Conservation (phyloP, 208 protist species). For the Trypanosoma platydactyli region DNA sequence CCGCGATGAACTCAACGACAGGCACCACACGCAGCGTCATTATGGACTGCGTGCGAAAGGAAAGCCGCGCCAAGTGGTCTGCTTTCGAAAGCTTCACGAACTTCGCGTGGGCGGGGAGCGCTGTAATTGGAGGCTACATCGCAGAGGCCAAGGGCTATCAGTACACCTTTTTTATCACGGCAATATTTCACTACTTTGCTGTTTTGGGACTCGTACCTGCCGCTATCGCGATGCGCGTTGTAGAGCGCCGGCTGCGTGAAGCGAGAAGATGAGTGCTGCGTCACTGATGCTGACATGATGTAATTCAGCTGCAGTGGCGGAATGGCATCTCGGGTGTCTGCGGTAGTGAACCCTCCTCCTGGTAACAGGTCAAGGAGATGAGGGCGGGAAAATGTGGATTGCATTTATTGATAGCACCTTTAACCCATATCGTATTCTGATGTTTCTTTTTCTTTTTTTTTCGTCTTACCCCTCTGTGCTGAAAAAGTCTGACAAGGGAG, state of each 20-base stretch:
- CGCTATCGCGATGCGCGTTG: slow-evolving; percentile 25
- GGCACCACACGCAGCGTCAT: slow-evolving; percentile 69
- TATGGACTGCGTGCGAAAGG: slow-evolving; percentile 57
- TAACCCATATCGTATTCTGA: too few species aligned
- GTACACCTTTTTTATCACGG: slow-evolving; percentile 47
- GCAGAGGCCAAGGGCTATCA: slow-evolving; percentile 41
- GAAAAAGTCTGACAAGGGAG: too few species aligned
- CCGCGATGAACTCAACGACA: slow-evolving; percentile 63
- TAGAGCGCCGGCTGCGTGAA: slow-evolving; percentile 32
- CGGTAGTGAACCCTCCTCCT: too few species aligned
- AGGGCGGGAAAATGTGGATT: too few species aligned
- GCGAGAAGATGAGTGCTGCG: background rate
- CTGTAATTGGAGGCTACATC: slow-evolving; percentile 57
- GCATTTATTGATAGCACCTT: too few species aligned
- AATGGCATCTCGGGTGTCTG: too few species aligned
- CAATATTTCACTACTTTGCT: slow-evolving; percentile 43
- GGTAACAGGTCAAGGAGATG: too few species aligned
- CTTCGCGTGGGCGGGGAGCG: slow-evolving; percentile 67
- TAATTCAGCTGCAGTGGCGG: background rate
- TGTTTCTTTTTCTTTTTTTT: too few species aligned
- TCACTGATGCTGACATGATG: background rate
- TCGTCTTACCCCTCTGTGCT: too few species aligned
- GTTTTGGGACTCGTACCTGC: slow-evolving; percentile 41
- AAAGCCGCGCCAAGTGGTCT: slow-evolving; percentile 55
- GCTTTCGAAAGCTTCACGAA: slow-evolving; percentile 67